A percentile compares a stretch with the other conserved stretches of the same genome.
These are phyloP conservation scores for Pelargonium australe DNA, from an alignment of 441 rosid genomes.

Conservation along the genomic window DNA sequence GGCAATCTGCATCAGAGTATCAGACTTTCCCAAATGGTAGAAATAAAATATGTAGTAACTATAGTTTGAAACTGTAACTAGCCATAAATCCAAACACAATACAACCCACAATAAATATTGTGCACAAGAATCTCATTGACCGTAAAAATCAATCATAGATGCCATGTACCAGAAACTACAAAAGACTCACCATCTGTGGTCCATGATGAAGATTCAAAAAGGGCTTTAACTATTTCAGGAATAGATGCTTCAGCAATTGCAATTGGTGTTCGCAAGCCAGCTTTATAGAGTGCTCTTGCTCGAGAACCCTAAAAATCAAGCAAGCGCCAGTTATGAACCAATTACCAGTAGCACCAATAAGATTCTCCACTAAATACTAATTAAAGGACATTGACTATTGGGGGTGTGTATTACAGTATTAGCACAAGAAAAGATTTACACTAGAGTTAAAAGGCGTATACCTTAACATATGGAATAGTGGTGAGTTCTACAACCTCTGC, in stretches of 20 bases:
- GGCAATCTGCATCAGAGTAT: background rate
- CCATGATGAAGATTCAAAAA: conserved; percentile 91
- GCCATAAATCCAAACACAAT: conserved; percentile 1
- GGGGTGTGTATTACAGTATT: background rate
- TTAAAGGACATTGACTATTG: background rate
- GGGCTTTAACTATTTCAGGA: conserved; percentile 82
- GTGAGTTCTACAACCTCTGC: conserved; percentile 99
- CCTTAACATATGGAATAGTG: conserved; percentile 90
- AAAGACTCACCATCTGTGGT: conserved; percentile 58
- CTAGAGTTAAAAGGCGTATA: conserved; percentile 24
- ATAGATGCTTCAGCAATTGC: conserved; percentile 94
- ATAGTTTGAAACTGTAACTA: conserved; percentile 5
- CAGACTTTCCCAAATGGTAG: background rate
- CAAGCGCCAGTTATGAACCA: conserved; percentile 13
- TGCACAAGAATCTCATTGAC: background rate
- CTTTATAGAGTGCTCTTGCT: conserved; percentile 93
- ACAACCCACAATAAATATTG: background rate
- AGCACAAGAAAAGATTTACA: conserved; percentile 14
- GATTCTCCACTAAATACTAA: conserved; percentile 9
- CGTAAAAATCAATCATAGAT: background rate
- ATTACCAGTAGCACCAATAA: background rate
- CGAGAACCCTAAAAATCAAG: conserved; percentile 70
- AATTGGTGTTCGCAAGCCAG: conserved; percentile 85
- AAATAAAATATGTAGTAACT: background rate
- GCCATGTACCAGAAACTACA: conserved; percentile 14